Percentiles rank a stretch among this genome's conserved stretches.
phyloP scores from a whole-genome alignment of 148 eudicot species.

The Gaultheria prostrata region DNA sequence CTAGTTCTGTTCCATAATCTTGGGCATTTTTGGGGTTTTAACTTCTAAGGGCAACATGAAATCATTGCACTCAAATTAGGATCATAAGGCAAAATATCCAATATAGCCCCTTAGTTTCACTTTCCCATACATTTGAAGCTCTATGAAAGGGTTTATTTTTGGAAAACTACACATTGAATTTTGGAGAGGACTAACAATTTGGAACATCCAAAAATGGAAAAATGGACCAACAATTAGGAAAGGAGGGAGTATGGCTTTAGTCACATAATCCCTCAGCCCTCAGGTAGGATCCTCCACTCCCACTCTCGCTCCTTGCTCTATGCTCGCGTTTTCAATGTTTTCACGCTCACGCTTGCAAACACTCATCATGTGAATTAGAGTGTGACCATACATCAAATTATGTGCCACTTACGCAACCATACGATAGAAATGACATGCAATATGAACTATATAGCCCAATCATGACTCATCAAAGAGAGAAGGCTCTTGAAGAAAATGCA shows the following conservation, averaged over 20 bases:
- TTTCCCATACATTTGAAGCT: background rate
- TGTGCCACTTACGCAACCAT: background rate
- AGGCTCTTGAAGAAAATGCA: background rate
- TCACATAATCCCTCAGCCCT: too few species aligned
- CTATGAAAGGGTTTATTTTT: background rate
- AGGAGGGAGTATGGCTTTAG: background rate
- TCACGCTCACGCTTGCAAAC: too few species aligned
- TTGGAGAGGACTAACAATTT: background rate
- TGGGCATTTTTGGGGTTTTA: background rate
- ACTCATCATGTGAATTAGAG: too few species aligned
- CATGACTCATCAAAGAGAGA: background rate
- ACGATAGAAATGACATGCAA: constrained; percentile 1
- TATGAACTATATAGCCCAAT: constrained; percentile 2
- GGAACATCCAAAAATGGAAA: background rate
- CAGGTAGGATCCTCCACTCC: too few species aligned
- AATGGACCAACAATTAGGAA: background rate
- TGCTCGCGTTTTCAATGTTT: too few species aligned
- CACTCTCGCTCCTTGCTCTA: too few species aligned
- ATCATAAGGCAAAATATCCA: background rate
- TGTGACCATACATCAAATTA: background rate
- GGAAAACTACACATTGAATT: background rate
- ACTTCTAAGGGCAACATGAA: background rate
- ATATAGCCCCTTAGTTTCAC: background rate
- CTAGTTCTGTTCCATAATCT: background rate
- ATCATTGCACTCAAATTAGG: background rate